Evolutionary conservation across 2,329 filamentous ascomycete species (phyloP).

Genomic region (Botrytis paeoniae): DNA sequence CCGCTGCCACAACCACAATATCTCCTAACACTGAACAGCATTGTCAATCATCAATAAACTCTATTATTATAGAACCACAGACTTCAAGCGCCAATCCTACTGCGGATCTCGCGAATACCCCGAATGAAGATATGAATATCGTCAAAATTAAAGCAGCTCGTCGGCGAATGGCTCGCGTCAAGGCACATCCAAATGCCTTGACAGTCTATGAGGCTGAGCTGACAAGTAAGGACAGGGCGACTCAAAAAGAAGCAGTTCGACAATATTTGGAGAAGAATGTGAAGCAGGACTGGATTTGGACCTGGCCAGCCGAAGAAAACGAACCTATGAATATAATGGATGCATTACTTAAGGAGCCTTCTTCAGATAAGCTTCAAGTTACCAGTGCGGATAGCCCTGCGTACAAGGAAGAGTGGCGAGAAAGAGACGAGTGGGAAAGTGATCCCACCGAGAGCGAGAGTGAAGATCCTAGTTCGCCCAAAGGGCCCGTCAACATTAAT

Average conservation of each 20-base stretch:
- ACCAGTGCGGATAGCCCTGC: background rate
- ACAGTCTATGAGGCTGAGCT: conserved; percentile 57
- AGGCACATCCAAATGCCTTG: conserved; percentile 38
- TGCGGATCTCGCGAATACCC: conserved; percentile 5
- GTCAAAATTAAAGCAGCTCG: conserved; percentile 24
- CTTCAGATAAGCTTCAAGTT: background rate
- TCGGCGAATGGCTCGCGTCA: conserved; percentile 26
- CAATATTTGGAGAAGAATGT: conserved; percentile 53
- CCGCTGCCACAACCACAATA: conserved; percentile 4
- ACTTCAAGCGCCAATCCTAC: conserved; percentile 18
- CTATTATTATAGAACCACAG: conserved; percentile 17
- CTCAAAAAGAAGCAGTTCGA: conserved; percentile 61
- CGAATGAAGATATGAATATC: conserved; percentile 31
- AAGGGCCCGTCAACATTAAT: conserved; percentile 22
- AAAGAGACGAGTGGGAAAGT: conserved; percentile 38
- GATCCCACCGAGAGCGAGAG: conserved; percentile 33
- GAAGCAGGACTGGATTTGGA: conserved; percentile 58
- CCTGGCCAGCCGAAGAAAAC: conserved; percentile 47
- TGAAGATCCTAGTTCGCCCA: conserved; percentile 24
- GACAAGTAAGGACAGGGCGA: conserved; percentile 58
- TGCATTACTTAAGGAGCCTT: background rate
- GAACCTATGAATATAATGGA: conserved; percentile 12
- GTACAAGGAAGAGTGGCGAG: conserved; percentile 30
- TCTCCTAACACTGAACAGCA: conserved; percentile 14
- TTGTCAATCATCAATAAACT: conserved; percentile 16